phyloP scores from a whole-genome alignment of 768 basidiomycete species.

The Lactarius pseudohatsudake region DNA sequence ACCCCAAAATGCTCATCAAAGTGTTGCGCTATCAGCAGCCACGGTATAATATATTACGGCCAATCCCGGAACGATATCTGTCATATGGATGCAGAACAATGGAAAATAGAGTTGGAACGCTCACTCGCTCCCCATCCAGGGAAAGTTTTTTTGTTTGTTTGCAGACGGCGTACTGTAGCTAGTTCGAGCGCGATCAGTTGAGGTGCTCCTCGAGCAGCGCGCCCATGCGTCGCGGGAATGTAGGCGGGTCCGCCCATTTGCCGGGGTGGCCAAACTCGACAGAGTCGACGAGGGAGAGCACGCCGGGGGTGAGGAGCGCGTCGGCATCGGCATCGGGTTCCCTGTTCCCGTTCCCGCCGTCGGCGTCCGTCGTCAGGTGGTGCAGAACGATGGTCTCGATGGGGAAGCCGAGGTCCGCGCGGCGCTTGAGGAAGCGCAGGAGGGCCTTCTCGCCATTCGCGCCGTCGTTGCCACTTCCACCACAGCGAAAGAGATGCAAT shows the following conservation, averaged over 20 bases:
- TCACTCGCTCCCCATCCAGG: background rate
- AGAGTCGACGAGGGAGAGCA: slow-evolving; percentile 6
- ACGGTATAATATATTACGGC: background rate
- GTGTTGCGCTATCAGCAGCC: too few species aligned
- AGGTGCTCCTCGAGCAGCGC: slow-evolving; percentile 23
- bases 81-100: background rate
- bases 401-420: slow-evolving; percentile 13
- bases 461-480: background rate
- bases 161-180: background rate
- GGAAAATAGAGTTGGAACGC: background rate
- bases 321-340: background rate
- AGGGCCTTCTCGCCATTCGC: too few species aligned
- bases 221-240: slow-evolving; percentile 18
- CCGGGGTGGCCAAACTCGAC: slow-evolving; percentile 1
- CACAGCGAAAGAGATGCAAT: slow-evolving; percentile 12
- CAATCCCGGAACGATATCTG: background rate
- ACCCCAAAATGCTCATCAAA: background rate
- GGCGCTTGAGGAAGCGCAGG: slow-evolving; percentile 6
- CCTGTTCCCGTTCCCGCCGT: background rate
- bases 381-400: slow-evolving; percentile 12
- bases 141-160: background rate
- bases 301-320: background rate
- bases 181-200: slow-evolving; percentile 4
- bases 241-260: background rate
- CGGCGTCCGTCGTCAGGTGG: background rate